Evolutionary conservation across 768 basidiomycete genomes (phyloP).

Genomic region (Russula emetica): DNA sequence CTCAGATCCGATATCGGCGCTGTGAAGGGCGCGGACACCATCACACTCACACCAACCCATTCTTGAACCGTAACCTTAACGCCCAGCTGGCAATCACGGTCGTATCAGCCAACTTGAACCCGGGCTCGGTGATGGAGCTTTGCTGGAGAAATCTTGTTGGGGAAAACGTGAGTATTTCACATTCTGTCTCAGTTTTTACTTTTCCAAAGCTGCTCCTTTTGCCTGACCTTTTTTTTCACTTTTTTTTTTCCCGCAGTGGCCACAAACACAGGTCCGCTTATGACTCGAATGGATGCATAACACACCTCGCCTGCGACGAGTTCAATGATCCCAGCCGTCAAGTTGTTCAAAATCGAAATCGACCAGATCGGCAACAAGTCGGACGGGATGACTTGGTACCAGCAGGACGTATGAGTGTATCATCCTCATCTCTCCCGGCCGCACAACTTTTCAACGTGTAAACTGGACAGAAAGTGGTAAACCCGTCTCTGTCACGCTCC

Average conservation of each 20-base stretch:
- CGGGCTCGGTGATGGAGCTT: conserved; percentile 50
- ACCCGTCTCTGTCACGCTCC: conserved; percentile 34
- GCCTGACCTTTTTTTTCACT: not conserved
- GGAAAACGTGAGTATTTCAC: conserved; percentile 29
- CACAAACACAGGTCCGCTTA: conserved; percentile 63
- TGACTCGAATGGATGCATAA: conserved; percentile 72
- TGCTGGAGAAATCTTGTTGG: conserved; percentile 47
- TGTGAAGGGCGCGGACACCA: conserved; percentile 52
- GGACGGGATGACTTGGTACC: conserved; percentile 32
- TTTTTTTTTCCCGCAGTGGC: conserved; percentile 36
- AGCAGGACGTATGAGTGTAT: conserved; percentile 32
- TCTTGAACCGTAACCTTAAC: conserved; percentile 53
- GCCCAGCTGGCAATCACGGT: conserved; percentile 45
- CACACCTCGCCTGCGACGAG: conserved; percentile 48
- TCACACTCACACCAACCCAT: conserved; percentile 30
- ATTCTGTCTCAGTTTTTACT: not conserved
- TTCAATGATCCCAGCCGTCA: conserved; percentile 53
- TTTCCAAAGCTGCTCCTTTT: not conserved
- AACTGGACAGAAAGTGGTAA: conserved; percentile 28
- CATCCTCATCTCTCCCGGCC: not conserved
- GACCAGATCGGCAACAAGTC: conserved; percentile 31
- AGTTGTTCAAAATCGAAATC: conserved; percentile 62
- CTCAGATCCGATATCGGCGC: conserved; percentile 33
- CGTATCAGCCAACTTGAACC: conserved; percentile 44
- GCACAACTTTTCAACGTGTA: not conserved